Evolutionary conservation across 495 filamentous ascomycete species (phyloP).

Genomic region (Penicillium salamii): DNA sequence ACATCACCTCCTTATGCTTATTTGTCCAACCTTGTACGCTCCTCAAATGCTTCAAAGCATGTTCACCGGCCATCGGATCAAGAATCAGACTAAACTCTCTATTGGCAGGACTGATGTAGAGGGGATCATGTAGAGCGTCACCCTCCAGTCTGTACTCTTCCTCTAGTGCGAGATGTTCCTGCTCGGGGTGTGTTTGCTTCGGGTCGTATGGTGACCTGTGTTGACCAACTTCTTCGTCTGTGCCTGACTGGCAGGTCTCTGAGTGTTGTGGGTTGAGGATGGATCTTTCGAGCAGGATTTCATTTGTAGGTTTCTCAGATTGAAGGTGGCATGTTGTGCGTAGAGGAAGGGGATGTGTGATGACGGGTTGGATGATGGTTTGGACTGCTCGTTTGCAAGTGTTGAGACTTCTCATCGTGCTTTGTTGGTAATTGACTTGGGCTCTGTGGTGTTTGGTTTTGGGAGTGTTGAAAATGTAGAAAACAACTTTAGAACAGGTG

Average conservation of each 20-base stretch:
- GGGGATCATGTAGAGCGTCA: constrained; percentile 18
- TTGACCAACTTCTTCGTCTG: constrained; percentile 29
- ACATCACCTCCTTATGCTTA: constrained; percentile 17
- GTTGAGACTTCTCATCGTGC: neutral
- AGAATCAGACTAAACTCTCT: constrained; percentile 21
- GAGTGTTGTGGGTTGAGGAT: constrained; percentile 22
- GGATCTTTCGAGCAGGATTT: constrained; percentile 18
- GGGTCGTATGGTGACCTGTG: constrained; percentile 33
- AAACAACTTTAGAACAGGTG: too few species aligned
- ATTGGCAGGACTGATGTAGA: constrained; percentile 29
- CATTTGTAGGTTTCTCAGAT: neutral
- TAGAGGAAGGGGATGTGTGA: neutral
- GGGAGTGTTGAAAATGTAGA: too few species aligned
- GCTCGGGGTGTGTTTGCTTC: constrained; percentile 18
- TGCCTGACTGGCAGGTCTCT: constrained; percentile 28
- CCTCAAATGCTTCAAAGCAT: constrained; percentile 10
- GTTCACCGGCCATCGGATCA: constrained; percentile 13
- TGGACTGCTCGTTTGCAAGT: neutral
- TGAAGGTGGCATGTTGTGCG: constrained; percentile 1
- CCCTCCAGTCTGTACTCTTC: constrained; percentile 27
- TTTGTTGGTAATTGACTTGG: too few species aligned
- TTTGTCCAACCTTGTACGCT: constrained; percentile 26
- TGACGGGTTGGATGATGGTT: neutral
- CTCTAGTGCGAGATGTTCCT: constrained; percentile 20
- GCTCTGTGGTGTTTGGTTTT: too few species aligned